phyloP scores from a whole-genome alignment of 2,329 filamentous ascomycete species.

The Colletotrichum sp. region DNA sequence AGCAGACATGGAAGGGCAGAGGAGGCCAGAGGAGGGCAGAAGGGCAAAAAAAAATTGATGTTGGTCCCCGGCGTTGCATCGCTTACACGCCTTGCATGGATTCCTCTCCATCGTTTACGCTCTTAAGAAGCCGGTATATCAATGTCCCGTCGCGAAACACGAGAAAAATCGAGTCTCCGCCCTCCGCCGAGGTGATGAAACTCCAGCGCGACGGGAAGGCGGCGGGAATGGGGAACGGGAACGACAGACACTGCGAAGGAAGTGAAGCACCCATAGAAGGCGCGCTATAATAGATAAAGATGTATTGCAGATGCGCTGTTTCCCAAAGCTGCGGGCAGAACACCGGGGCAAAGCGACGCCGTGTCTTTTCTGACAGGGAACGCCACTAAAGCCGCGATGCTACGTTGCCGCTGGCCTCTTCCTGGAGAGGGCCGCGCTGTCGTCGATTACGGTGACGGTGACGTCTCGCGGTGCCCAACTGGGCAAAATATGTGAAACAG shows the following conservation, averaged over 20 bases:
- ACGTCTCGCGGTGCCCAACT: neutral
- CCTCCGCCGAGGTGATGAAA: neutral
- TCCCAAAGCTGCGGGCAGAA: neutral
- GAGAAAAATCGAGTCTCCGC: neutral
- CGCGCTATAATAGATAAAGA: neutral
- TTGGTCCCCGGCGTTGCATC: neutral
- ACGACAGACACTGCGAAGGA: neutral
- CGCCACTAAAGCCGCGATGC: neutral
- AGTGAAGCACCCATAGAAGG: neutral
- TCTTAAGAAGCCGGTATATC: neutral
- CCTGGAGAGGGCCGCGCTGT: neutral
- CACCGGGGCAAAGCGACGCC: neutral
- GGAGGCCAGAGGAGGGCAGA: neutral
- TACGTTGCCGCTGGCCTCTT: neutral
- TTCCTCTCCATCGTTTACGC: neutral
- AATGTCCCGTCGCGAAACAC: neutral
- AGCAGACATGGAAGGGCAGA: neutral
- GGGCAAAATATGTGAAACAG: slow-evolving; percentile 4
- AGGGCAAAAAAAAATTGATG: neutral
- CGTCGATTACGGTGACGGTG: neutral
- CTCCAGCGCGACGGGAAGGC: neutral
- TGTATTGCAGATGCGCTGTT: neutral
- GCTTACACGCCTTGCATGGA: neutral
- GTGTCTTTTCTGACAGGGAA: neutral
- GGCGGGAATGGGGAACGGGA: neutral